Evolutionary conservation across 2,329 filamentous ascomycete genomes (phyloP), one percentile per base, ranked within the genome.

Genomic region (Colletotrichum horii): DNA sequence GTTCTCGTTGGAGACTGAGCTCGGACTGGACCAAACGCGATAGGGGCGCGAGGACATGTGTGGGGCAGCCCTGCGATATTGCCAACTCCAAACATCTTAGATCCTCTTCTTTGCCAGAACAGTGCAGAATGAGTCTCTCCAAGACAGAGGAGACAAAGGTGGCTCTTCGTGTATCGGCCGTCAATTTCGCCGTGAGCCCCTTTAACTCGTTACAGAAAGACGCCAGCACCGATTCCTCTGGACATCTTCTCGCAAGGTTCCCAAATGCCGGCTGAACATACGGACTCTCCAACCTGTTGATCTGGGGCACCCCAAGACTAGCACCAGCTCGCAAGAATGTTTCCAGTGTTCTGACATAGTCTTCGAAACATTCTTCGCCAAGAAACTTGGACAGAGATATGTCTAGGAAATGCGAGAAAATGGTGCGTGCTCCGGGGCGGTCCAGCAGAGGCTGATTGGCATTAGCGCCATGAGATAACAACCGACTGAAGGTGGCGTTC

Each of bases 21-120:
- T 52, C 22, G n/a, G 48, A 55, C 22, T 12, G 5, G 19, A 55
- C 14, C 48, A 22, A 24, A 2, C 15, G 48, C 48, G 5, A 6
- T 8, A 55, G 48, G 4, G 48, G n/a, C n/a, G n/a, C n/a, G 6
- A 6, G 2, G 6, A 15, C 6, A 55, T 55, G n/a, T 8, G 19
- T 3, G 4, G 52, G 52, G 24, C 22, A 56, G 4, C 22, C 22
- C 22, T 28, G 52, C 0, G 22, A 26, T 1, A 56, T 26, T 8
- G 52, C 52, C 0, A 8, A 9, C 0, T 14, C 0, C 0, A 56
- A 56, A 0, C n/a, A 0, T 2, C 14, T 2, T 5, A 56, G 22
- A 3, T 56, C 22, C 9, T 56, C 14, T 4, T 19, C 12, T 56
- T 6, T 24, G 4, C 38, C 5, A 0, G 14, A 56, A 2, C 24